These are phyloP conservation scores for Citrus inodora DNA, from an alignment of 345 rosid genomes.

Conservation along the genomic window DNA sequence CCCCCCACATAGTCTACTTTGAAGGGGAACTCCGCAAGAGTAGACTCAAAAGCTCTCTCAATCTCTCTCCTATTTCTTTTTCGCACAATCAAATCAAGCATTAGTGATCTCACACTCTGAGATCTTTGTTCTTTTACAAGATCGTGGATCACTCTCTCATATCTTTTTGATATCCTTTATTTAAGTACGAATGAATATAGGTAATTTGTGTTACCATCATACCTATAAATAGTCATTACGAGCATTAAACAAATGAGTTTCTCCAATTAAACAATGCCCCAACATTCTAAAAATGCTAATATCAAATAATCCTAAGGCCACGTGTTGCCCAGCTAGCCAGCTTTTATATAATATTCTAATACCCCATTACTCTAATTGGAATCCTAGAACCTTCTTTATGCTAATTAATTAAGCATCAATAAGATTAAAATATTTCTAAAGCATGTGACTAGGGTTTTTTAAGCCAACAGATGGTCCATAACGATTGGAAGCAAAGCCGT, in stretches of 20 bases:
- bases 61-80: not conserved
- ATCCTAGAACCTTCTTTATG: slow-evolving; percentile 48
- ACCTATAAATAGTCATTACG: slow-evolving; percentile 31
- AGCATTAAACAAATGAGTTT: slow-evolving; percentile 14
- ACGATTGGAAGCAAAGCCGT: slow-evolving; percentile 24
- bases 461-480: slow-evolving; percentile 31
- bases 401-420: slow-evolving; percentile 5
- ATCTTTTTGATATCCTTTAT: not conserved
- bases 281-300: slow-evolving; percentile 36
- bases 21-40: slow-evolving; percentile 15
- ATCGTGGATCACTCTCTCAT: slow-evolving; percentile 1
- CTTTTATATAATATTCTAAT: slow-evolving; percentile 22
- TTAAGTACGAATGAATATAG: slow-evolving; percentile 9
- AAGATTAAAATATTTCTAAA: slow-evolving; percentile 22
- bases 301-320: slow-evolving; percentile 28
- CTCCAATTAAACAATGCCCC: slow-evolving; percentile 35
- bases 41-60: not conserved
- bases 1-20: slow-evolving; percentile 1
- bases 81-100: slow-evolving; percentile 18
- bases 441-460: slow-evolving; percentile 27
- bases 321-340: slow-evolving; percentile 14
- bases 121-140: slow-evolving; percentile 5
- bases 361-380: slow-evolving; percentile 39
- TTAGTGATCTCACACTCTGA: not conserved
- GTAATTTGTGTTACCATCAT: slow-evolving; percentile 20